Conservation (phyloP, 495 filamentous ascomycete genomes). For the Amorphotheca resinae region DNA sequence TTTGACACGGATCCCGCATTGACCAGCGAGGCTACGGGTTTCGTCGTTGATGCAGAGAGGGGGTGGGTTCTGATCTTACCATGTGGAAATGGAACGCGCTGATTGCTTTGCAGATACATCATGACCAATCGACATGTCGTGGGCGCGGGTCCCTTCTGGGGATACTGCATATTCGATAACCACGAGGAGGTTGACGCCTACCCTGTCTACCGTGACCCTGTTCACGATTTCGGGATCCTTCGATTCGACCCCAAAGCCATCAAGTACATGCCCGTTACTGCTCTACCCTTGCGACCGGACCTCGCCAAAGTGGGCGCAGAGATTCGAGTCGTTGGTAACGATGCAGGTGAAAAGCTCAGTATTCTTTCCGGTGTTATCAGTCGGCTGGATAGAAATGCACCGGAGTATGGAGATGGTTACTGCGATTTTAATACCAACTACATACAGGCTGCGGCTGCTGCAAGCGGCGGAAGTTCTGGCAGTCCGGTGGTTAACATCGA, state of each 20-base stretch:
- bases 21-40: conserved; percentile 91
- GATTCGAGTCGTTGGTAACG: conserved; percentile 95
- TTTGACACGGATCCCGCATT: conserved; percentile 94
- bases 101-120: conserved; percentile 42
- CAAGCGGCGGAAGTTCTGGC: conserved; percentile 90
- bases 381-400: conserved; percentile 87
- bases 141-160: conserved; percentile 94
- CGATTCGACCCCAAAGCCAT: conserved; percentile 91
- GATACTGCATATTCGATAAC: conserved; percentile 95
- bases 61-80: conserved; percentile 41
- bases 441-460: conserved; percentile 93
- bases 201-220: conserved; percentile 96
- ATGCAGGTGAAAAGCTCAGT: conserved; percentile 96
- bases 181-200: conserved; percentile 94
- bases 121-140: conserved; percentile 89
- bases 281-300: conserved; percentile 75
- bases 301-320: conserved; percentile 80
- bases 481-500: conserved; percentile 95
- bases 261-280: conserved; percentile 84
- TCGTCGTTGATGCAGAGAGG: conserved; percentile 90
- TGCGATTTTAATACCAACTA: conserved; percentile 99
- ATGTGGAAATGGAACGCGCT: conserved; percentile 16
- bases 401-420: conserved; percentile 96
- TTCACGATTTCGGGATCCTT: conserved; percentile 96
- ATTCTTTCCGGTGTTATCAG: conserved; percentile 97